phyloP scores from a whole-genome alignment of 345 rosid genomes.

The Pelargonium nanum region DNA sequence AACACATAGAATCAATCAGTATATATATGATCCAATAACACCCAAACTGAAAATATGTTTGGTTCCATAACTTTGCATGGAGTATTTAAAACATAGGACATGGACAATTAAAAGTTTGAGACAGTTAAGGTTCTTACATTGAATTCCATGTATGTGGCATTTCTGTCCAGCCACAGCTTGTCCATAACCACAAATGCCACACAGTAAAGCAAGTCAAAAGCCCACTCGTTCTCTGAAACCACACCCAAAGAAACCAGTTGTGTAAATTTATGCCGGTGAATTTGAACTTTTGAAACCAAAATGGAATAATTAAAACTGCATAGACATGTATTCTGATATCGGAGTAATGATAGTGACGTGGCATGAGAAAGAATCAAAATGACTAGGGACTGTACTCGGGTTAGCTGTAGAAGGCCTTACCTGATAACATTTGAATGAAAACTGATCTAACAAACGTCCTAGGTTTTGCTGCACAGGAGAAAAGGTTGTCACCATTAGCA shows the following conservation, averaged over 20 bases:
- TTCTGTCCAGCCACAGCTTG: constrained; percentile 85
- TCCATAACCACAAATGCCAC: constrained; percentile 84
- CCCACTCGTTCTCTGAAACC: constrained; percentile 73
- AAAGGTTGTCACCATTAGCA: constrained; percentile 14
- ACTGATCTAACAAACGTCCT: constrained; percentile 62
- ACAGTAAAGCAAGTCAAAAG: constrained; percentile 87
- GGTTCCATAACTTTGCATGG: too few relatives aligned
- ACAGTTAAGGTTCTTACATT: constrained; percentile 41
- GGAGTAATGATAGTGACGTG: neutral
- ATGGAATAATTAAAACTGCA: neutral
- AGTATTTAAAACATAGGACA: too few relatives aligned
- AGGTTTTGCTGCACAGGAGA: constrained; percentile 53
- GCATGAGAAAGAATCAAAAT: neutral
- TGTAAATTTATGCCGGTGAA: neutral
- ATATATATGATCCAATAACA: neutral
- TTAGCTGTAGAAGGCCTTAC: constrained; percentile 18
- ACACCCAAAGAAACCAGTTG: neutral
- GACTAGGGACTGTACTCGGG: too few relatives aligned
- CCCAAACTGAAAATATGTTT: too few relatives aligned
- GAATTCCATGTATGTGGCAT: constrained; percentile 92
- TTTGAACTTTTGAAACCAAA: neutral
- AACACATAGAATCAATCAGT: neutral
- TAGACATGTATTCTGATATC: neutral
- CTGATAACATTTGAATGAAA: constrained; percentile 80
- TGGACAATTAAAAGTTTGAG: neutral